Evolutionary conservation across 306 rosid genomes (phyloP).

Genomic region (Cicer pinnatifidum): DNA sequence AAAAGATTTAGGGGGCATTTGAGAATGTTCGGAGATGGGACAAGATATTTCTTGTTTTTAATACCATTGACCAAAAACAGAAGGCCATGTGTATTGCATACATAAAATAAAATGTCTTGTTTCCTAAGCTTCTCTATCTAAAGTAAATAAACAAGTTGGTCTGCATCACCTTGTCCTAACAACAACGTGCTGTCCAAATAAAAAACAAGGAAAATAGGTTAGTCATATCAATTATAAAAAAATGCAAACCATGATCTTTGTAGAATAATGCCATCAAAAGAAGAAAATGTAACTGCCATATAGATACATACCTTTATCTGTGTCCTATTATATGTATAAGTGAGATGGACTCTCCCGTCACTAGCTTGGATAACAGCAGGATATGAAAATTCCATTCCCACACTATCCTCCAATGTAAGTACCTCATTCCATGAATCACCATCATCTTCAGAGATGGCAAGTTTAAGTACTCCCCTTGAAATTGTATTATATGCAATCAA

Average conservation of each 20-base stretch:
- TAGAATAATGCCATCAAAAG: conserved; percentile 19
- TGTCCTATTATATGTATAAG: conserved; percentile 83
- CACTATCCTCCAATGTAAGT: conserved; percentile 71
- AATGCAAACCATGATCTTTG: conserved; percentile 6
- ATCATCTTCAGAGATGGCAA: conserved; percentile 75
- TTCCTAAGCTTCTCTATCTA: conserved; percentile 18
- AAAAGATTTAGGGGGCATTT: too few species aligned
- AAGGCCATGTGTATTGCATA: neutral
- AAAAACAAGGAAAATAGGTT: conserved; percentile 39
- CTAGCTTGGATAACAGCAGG: conserved; percentile 93
- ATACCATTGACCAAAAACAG: neutral
- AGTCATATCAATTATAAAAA: conserved; percentile 31
- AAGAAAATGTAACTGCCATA: conserved; percentile 27
- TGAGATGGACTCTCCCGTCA: conserved; percentile 78
- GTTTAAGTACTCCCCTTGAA: conserved; percentile 83
- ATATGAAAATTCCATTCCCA: conserved; percentile 86
- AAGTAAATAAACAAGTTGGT: neutral
- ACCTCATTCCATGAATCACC: conserved; percentile 84
- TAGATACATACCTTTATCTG: conserved; percentile 89
- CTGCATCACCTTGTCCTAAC: conserved; percentile 58
- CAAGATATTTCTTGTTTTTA: too few species aligned
- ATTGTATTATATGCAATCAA: conserved; percentile 72
- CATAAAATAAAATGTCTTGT: conserved; percentile 5
- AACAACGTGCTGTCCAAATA: conserved; percentile 77
- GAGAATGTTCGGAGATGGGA: too few species aligned